Percentiles rank a stretch among this genome's conserved stretches.
Conservation (phyloP, 352 stramenopile species). For the Phytophthora pistaciae region DNA sequence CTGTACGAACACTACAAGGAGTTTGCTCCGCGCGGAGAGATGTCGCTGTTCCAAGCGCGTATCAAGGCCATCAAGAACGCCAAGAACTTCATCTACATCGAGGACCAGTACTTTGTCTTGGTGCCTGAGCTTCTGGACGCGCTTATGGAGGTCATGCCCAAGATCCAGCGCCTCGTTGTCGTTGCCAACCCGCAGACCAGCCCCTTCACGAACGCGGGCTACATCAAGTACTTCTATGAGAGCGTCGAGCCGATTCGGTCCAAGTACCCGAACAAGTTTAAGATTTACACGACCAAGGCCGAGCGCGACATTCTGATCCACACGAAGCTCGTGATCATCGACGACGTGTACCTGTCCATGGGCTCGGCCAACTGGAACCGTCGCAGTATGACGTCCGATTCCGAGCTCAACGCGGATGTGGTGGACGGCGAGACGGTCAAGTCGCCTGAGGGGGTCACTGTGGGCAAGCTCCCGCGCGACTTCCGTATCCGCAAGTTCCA, state of each 20-base stretch:
- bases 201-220: conserved; percentile 36
- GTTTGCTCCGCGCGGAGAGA: conserved; percentile 57
- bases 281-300: conserved; percentile 47
- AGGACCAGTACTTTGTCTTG: conserved; percentile 28
- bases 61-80: conserved; percentile 50
- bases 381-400: conserved; percentile 50
- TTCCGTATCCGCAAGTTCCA: conserved; percentile 70
- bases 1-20: conserved; percentile 51
- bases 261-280: conserved; percentile 32
- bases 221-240: conserved; percentile 63
- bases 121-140: conserved; percentile 49
- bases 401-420: conserved; percentile 57
- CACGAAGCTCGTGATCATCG: conserved; percentile 59
- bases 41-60: conserved; percentile 48
- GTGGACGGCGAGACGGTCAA: conserved; percentile 43
- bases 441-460: conserved; percentile 35
- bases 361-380: conserved; percentile 72
- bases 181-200: conserved; percentile 39
- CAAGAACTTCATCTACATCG: conserved; percentile 39
- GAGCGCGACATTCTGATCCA: conserved; percentile 50
- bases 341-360: conserved; percentile 70
- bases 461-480: conserved; percentile 48
- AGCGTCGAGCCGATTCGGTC: conserved; percentile 51
- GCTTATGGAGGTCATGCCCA: conserved; percentile 55
- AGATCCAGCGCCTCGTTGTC: conserved; percentile 55